phyloP scores from a whole-genome alignment of 1,284 basidiomycete genomes.

The Sanghuangporus baumii region DNA sequence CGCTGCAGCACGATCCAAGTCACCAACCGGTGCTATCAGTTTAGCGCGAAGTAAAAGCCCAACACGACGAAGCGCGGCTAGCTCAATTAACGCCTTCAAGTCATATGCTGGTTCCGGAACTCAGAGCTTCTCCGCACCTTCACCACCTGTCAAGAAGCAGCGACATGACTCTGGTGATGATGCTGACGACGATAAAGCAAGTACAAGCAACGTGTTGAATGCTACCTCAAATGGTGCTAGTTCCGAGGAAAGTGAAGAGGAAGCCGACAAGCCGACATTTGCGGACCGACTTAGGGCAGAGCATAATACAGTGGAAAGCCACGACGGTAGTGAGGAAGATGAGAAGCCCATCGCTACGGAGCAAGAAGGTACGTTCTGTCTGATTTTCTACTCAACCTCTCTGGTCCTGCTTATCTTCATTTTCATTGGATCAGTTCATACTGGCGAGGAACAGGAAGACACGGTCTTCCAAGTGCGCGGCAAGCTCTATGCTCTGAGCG shows the following conservation, averaged over 20 bases:
- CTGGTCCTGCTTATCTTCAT: not conserved
- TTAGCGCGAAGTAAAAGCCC: slow-evolving; percentile 47
- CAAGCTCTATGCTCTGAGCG: slow-evolving; percentile 75
- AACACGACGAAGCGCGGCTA: slow-evolving; percentile 32
- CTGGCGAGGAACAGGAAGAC: slow-evolving; percentile 90
- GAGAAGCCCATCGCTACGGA: slow-evolving; percentile 43
- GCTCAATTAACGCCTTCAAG: slow-evolving; percentile 49
- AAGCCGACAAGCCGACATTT: slow-evolving; percentile 39
- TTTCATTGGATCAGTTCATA: slow-evolving; percentile 51
- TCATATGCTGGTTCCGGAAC: slow-evolving; percentile 47
- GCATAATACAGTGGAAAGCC: slow-evolving; percentile 28
- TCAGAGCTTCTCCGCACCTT: slow-evolving; percentile 39
- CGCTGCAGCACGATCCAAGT: slow-evolving; percentile 41
- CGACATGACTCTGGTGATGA: slow-evolving; percentile 17
- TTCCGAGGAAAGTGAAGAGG: slow-evolving; percentile 25
- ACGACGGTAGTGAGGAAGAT: slow-evolving; percentile 49
- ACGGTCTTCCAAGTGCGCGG: slow-evolving; percentile 81
- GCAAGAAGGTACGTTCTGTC: slow-evolving; percentile 56
- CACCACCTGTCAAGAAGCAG: slow-evolving; percentile 19
- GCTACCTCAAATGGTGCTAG: not conserved
- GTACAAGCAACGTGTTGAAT: not conserved
- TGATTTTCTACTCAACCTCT: not conserved
- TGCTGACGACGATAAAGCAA: slow-evolving; percentile 9
- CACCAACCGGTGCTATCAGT: slow-evolving; percentile 29
- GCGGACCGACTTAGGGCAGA: slow-evolving; percentile 57